Base-by-base conservation (phyloP, 306 rosid species). In the Carpinus fangiana region DNA sequence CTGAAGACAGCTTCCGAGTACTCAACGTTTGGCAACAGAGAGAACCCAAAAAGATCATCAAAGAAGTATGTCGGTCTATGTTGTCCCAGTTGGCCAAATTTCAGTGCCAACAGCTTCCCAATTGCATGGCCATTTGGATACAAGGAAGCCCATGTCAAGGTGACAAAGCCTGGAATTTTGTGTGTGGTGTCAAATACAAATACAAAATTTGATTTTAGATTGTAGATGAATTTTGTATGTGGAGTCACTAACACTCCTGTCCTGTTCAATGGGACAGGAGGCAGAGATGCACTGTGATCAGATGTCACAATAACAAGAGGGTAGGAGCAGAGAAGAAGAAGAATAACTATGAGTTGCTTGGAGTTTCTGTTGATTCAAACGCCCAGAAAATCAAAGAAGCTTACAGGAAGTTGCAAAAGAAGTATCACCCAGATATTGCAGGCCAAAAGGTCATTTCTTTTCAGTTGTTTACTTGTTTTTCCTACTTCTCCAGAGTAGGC, bases 361-460 rank as follows among this genome's bases (percentile, higher is more conserved):
- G 91, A 53, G 87, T 90, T 87, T 85, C 93, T 76, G 86, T 55
- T 43, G 90, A 86, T 77, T 90, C 97, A 52, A 79, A 85, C 65
- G n/a, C 80, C 56, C 65, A 70, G 68, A 79, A 83, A 83, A 90
- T 92, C 74, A 92, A 83, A 86, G 87, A 89, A 70, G 93, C 97
- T 71, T 92, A 90, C 70, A 81, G 93, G 76, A 90, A 89, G 80
- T 81, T 90, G 87, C 97, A 90, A 76, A 92, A 92, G 92, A 90
- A 85, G 61, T 64, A 82, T 57, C 97, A 92, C 79, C 97, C 97
- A 10, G 97, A 92, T 82, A 84, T 92, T 79, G 87, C 87, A 72
- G 97, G 97, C 81, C 91, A 85, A 72, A 52, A 92, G 97, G 97
- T 90, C 76, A 10, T 20, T 5, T 41, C 47, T 18, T 9, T 34